Evolutionary conservation across 306 rosid genomes (phyloP).

Genomic region (Citrullus colocynthis): DNA sequence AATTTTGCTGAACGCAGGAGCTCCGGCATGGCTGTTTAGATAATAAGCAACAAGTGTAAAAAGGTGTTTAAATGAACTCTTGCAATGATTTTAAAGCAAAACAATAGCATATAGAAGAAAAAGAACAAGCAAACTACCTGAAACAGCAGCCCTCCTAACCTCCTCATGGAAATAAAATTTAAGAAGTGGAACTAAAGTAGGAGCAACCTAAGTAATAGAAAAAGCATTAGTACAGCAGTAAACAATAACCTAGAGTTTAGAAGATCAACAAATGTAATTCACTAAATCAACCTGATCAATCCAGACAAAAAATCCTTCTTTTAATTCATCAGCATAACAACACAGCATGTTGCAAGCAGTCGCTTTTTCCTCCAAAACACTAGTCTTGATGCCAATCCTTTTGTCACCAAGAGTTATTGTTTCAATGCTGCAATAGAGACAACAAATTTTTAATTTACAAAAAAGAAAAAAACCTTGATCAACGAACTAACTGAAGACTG

Average conservation of each 20-base stretch:
- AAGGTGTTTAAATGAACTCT: not conserved
- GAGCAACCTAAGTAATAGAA: constrained; percentile 61
- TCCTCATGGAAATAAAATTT: constrained; percentile 95
- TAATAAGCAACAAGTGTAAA: constrained; percentile 2
- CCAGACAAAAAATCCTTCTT: constrained; percentile 98
- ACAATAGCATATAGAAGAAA: not conserved
- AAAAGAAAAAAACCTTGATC: not conserved
- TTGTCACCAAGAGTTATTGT: constrained; percentile 95
- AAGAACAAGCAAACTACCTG: constrained; percentile 34
- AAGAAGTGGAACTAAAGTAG: constrained; percentile 82
- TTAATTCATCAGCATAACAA: constrained; percentile 93
- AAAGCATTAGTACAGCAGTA: constrained; percentile 1
- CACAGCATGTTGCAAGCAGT: constrained; percentile 97
- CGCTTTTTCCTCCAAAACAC: constrained; percentile 93
- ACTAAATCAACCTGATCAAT: constrained; percentile 75
- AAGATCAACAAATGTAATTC: not conserved
- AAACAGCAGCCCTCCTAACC: constrained; percentile 95
- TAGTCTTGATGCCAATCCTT: constrained; percentile 92
- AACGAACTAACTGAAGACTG: constrained; percentile 5
- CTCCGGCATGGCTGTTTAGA: constrained; percentile 79
- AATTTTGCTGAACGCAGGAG: constrained; percentile 77
- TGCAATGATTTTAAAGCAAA: not conserved
- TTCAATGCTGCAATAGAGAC: constrained; percentile 47
- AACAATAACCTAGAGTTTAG: not conserved
- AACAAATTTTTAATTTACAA: not conserved